phyloP scores from a whole-genome alignment of 176 grass and related monocot genomes.

The Thinopyrum elongatum region DNA sequence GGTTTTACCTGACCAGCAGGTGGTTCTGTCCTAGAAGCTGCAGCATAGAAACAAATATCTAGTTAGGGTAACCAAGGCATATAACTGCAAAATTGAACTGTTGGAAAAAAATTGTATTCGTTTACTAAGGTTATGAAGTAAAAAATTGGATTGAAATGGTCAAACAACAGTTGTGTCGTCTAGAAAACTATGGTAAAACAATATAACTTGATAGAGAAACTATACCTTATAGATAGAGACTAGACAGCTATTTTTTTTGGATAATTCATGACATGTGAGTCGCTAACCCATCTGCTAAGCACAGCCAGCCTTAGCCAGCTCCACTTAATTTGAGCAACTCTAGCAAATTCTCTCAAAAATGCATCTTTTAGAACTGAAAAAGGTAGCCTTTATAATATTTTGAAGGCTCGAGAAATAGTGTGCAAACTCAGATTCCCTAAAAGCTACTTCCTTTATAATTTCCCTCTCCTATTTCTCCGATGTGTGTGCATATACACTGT shows the following conservation, averaged over 20 bases:
- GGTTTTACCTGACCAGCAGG: conserved; percentile 29
- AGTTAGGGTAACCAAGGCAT: not conserved
- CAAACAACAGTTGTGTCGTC: not conserved
- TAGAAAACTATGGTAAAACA: not conserved
- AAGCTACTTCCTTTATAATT: too few relatives aligned
- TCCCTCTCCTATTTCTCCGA: too few relatives aligned
- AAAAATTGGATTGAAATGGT: not conserved
- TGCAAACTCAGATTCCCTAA: too few relatives aligned
- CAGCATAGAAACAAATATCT: not conserved
- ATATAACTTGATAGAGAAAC: not conserved
- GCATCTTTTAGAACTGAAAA: too few relatives aligned
- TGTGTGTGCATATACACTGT: too few relatives aligned
- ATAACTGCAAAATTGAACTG: not conserved
- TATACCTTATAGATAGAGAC: not conserved
- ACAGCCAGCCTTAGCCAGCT: not conserved
- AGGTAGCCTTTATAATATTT: too few relatives aligned
- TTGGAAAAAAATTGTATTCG: not conserved
- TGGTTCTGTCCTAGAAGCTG: conserved; percentile 36
- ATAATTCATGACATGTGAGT: not conserved
- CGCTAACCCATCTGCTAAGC: too few relatives aligned
- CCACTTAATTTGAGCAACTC: not conserved
- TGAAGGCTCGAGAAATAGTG: too few relatives aligned
- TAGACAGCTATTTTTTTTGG: not conserved
- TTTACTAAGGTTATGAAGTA: not conserved
- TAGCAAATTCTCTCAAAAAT: too few relatives aligned